Evolutionary conservation across 306 rosid species (phyloP).

Genomic region (Castanea sativa): DNA sequence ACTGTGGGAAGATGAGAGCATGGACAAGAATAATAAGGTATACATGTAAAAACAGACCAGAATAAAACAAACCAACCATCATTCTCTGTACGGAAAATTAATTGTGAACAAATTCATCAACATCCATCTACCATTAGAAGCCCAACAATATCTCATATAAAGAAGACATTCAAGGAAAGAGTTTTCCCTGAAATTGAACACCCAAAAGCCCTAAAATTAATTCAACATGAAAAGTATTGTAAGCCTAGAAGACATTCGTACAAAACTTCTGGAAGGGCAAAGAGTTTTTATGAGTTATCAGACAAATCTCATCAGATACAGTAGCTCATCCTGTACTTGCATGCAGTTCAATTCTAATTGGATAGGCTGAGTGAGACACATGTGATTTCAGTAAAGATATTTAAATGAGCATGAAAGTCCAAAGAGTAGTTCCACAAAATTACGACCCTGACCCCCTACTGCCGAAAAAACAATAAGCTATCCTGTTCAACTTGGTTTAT

Average conservation of each 20-base stretch:
- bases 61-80: no score
- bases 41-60: no score
- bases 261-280: background rate
- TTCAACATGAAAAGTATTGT: background rate
- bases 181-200: background rate
- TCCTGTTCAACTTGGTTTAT: background rate
- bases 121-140: background rate
- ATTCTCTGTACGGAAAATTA: no score
- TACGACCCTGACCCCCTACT: background rate
- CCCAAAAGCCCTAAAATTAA: background rate
- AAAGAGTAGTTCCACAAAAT: background rate
- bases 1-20: no score
- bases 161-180: background rate
- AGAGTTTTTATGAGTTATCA: background rate
- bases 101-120: background rate
- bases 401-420: background rate
- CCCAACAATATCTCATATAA: background rate
- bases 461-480: background rate
- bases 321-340: background rate
- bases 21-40: no score
- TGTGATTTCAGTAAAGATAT: background rate
- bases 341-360: background rate
- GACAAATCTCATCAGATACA: background rate
- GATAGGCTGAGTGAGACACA: background rate
- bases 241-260: background rate